Base-by-base conservation (phyloP, 768 basidiomycete species). In the Mycena floridula region DNA sequence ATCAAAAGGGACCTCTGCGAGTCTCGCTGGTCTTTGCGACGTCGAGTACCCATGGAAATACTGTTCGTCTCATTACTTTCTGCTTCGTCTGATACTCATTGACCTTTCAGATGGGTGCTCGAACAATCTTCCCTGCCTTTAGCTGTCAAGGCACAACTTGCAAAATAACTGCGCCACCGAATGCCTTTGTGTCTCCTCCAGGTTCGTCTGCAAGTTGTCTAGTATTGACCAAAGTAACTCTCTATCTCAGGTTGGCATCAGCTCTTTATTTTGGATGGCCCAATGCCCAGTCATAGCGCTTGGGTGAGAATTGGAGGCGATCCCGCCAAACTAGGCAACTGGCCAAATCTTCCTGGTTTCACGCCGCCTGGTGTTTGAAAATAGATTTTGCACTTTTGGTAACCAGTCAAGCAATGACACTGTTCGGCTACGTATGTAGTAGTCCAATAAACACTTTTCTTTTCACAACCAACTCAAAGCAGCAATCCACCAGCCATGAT, bases 291-390 rank as follows among this genome's bases (percentile, higher is more conserved):
- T 21, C 74, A 79, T 50, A 84, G 85, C 15, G 61, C 69, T 9
- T 87, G 83, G 79, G 76, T 91, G 11, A 77, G 86, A 22, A 84
- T 90, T 41, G 88, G 88, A 16, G 85, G 84, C 1, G 89, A 90
- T 56, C 87, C 86, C 0, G 72, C 69, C 0, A 20, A 66, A 42
- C 59, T 90, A 9, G 87, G 87, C 0, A 79, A 83, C 50, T 90
- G 87, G 87, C 87, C 87, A 0, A 43, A 77, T 44, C 64, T 76
- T 52, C 73, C 82, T 23, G 86, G 81, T 43, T 89, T 89, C 56
- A 78, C 73, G 2, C 58, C 59, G 1, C 86, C 86, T 1, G 86
- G 86, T 15, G n/a, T n/a, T n/a, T n/a, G n/a, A n/a, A n/a, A n/a
- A n/a, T n/a, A n/a, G n/a, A n/a, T n/a, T n/a, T n/a, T n/a, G n/a